Percentiles rank a stretch among this genome's conserved stretches.
Conservation (phyloP, 331 rosid genomes). For the Dryas integrifolia region DNA sequence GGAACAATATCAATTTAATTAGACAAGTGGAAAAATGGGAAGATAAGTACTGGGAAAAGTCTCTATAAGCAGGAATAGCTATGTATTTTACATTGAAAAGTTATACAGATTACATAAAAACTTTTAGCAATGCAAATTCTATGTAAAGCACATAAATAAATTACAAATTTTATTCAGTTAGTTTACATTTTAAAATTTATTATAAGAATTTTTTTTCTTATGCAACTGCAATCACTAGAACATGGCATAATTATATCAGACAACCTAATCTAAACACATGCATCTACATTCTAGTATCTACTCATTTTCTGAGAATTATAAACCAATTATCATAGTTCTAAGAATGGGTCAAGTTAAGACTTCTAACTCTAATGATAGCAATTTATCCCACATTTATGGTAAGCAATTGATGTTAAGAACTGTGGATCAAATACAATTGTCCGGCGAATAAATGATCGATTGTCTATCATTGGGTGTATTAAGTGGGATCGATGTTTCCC, state of each 20-base stretch:
- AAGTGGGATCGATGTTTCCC: too few relatives aligned
- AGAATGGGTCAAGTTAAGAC: not conserved
- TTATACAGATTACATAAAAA: not conserved
- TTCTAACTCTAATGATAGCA: too few relatives aligned
- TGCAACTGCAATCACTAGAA: too few relatives aligned
- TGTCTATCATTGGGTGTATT: too few relatives aligned
- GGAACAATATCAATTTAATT: conserved; percentile 39
- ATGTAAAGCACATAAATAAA: conserved; percentile 4
- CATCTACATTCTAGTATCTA: too few relatives aligned
- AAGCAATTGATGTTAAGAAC: too few relatives aligned
- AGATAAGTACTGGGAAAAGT: conserved; percentile 15
- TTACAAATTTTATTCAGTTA: not conserved
- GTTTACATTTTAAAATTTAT: not conserved
- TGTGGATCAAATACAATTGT: too few relatives aligned
- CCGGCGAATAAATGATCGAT: too few relatives aligned
- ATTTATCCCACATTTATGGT: too few relatives aligned
- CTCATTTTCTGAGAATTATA: not conserved
- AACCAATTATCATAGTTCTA: not conserved
- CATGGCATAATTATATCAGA: too few relatives aligned
- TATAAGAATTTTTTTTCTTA: not conserved
- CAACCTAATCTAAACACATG: not conserved
- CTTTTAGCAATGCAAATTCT: conserved; percentile 1
- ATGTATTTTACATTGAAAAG: not conserved
- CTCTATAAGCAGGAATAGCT: not conserved
- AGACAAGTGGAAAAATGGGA: conserved; percentile 60